These are phyloP conservation scores for Gliomastix tumulicola DNA, from an alignment of 2,329 filamentous ascomycete species.

Conservation along the genomic window DNA sequence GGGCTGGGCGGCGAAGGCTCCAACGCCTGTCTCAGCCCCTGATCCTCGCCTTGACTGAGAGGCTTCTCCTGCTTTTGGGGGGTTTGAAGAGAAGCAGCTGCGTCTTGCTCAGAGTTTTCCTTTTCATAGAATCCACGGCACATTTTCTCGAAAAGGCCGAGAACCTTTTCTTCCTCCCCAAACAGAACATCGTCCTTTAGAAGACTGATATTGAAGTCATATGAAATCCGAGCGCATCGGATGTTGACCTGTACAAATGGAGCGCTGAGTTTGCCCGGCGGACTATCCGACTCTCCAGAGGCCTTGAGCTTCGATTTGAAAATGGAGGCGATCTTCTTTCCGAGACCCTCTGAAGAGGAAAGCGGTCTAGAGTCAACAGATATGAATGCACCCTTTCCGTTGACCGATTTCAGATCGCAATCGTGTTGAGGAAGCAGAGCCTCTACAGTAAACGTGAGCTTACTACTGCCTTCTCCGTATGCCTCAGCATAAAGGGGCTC, in stretches of 20 bases:
- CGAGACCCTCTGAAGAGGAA: slow-evolving; percentile 42
- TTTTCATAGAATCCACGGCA: slow-evolving; percentile 30
- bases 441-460: slow-evolving; percentile 38
- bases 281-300: no score
- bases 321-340: slow-evolving; percentile 49
- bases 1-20: no score
- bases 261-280: no score
- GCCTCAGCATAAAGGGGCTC: slow-evolving; percentile 12
- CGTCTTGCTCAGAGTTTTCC: no score
- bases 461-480: no score
- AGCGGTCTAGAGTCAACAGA: slow-evolving; percentile 65
- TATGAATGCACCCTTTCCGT: slow-evolving; percentile 48
- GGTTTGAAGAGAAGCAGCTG: no score
- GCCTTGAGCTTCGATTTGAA: slow-evolving; percentile 47
- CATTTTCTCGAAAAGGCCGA: slow-evolving; percentile 38
- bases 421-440: slow-evolving; percentile 50
- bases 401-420: slow-evolving; percentile 33
- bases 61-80: no score
- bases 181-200: slow-evolving; percentile 69
- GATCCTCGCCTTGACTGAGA: no score
- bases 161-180: slow-evolving; percentile 38
- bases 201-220: slow-evolving; percentile 67
- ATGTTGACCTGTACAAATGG: slow-evolving; percentile 61
- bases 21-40: no score
- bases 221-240: slow-evolving; percentile 51